Conservation (phyloP, 352 stramenopile species). For the Phytophthora meadii region DNA sequence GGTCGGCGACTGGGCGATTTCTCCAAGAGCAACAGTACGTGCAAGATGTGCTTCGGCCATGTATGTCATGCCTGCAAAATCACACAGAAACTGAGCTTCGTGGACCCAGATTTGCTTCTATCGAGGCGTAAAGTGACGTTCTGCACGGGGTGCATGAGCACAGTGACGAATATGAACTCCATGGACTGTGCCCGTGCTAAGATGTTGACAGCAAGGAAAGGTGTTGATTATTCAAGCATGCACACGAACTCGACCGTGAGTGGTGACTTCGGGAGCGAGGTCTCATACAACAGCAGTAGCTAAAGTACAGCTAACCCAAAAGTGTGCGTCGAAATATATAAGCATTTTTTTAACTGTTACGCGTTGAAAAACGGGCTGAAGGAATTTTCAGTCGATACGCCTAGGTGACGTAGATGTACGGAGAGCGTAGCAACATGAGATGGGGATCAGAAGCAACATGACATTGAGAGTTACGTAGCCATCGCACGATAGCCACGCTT, state of each 20-base stretch:
- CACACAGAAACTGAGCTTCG: slow-evolving; percentile 29
- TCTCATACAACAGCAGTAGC: slow-evolving; percentile 10
- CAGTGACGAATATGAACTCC: slow-evolving; percentile 18
- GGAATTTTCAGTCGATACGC: too few species aligned
- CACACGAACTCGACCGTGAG: slow-evolving; percentile 18
- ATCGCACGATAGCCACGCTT: too few species aligned
- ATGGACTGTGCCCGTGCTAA: slow-evolving; percentile 12
- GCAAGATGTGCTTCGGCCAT: not conserved
- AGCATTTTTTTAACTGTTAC: too few species aligned
- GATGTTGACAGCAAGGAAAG: slow-evolving; percentile 17
- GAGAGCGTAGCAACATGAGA: too few species aligned
- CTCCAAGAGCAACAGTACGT: slow-evolving; percentile 5
- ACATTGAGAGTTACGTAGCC: too few species aligned
- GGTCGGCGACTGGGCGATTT: not conserved
- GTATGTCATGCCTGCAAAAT: slow-evolving; percentile 3
- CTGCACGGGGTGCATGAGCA: slow-evolving; percentile 32
- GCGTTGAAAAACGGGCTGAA: not conserved
- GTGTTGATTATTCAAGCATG: slow-evolving; percentile 6
- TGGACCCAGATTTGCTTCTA: slow-evolving; percentile 18
- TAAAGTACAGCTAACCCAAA: too few species aligned
- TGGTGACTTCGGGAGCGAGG: slow-evolving; percentile 9
- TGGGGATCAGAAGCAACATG: too few species aligned
- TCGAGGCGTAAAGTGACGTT: slow-evolving; percentile 34
- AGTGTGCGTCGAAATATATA: too few species aligned
- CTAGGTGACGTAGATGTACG: too few species aligned